Conservation (phyloP, 768 basidiomycete genomes). For the Hirschioporus abietinus region DNA sequence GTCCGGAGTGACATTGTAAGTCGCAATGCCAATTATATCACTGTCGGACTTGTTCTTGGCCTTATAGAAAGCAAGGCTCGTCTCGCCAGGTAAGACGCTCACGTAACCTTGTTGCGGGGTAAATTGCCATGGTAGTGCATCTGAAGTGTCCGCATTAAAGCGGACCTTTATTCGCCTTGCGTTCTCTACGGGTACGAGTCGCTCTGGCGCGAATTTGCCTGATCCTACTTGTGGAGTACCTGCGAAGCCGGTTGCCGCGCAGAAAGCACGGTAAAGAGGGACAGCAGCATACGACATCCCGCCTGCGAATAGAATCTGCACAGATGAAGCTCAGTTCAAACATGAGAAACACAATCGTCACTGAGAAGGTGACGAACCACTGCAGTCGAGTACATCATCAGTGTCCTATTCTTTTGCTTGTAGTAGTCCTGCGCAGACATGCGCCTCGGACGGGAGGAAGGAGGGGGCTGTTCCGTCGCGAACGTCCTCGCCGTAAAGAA, state of each 20-base stretch:
- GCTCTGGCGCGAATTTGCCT: constrained; percentile 79
- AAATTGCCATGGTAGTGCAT: constrained; percentile 90
- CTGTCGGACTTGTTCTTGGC: constrained; percentile 80
- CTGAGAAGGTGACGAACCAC: constrained; percentile 45
- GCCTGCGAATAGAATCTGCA: constrained; percentile 68
- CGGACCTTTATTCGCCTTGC: constrained; percentile 83
- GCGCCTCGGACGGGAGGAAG: constrained; percentile 19
- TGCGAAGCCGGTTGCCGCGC: constrained; percentile 94
- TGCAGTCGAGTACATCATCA: constrained; percentile 83
- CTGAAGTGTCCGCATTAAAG: constrained; percentile 91
- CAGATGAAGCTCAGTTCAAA: not conserved
- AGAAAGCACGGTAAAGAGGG: constrained; percentile 96
- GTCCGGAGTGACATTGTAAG: constrained; percentile 98
- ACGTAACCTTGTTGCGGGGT: constrained; percentile 88
- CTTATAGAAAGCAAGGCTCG: constrained; percentile 92
- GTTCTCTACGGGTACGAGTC: constrained; percentile 68
- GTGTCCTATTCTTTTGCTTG: constrained; percentile 58
- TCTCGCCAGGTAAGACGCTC: constrained; percentile 90
- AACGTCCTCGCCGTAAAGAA: not conserved
- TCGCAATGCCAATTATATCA: constrained; percentile 97
- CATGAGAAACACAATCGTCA: constrained; percentile 7
- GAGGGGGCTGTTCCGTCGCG: constrained; percentile 10
- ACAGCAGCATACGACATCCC: constrained; percentile 97
- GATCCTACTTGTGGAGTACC: constrained; percentile 89
- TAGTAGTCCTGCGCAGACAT: constrained; percentile 37